Percentiles rank a stretch among this genome's conserved stretches.
Evolutionary conservation across 805 yeast species (phyloP).

Genomic region (Lipomyces lipofer): DNA sequence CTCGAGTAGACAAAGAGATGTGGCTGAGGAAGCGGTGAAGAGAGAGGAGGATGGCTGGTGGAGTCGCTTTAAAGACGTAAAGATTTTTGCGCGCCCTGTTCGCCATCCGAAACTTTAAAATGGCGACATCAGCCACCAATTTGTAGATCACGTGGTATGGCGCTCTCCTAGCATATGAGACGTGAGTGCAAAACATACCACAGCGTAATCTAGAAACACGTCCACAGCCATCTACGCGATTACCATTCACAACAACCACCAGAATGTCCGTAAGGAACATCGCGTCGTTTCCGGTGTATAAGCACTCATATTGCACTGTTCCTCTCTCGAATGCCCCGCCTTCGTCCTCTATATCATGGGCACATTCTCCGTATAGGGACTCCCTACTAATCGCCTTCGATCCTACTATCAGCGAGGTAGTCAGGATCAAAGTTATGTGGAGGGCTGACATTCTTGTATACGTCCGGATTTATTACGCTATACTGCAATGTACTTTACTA

Average conservation of each 20-base stretch:
- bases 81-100: background rate
- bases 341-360: slow-evolving; percentile 17
- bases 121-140: background rate
- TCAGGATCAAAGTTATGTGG: slow-evolving; percentile 13
- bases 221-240: too few relatives aligned
- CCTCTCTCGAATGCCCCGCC: slow-evolving; percentile 7
- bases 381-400: slow-evolving; percentile 12
- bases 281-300: slow-evolving; percentile 14
- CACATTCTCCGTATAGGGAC: slow-evolving; percentile 27
- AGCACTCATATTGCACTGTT: slow-evolving; percentile 19
- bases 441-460: slow-evolving; percentile 16
- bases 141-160: too few relatives aligned
- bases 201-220: too few relatives aligned
- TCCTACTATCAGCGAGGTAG: background rate
- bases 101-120: background rate
- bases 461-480: background rate
- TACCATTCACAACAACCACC: background rate
- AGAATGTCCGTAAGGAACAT: slow-evolving; percentile 2
- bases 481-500: background rate
- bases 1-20: background rate
- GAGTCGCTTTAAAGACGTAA: background rate
- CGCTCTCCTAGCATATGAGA: too few relatives aligned
- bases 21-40: background rate
- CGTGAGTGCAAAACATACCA: too few relatives aligned
- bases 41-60: background rate